Percentiles rank a stretch among this genome's conserved stretches.
phyloP scores from a whole-genome alignment of 345 rosid species.

The Camelina hispida region DNA sequence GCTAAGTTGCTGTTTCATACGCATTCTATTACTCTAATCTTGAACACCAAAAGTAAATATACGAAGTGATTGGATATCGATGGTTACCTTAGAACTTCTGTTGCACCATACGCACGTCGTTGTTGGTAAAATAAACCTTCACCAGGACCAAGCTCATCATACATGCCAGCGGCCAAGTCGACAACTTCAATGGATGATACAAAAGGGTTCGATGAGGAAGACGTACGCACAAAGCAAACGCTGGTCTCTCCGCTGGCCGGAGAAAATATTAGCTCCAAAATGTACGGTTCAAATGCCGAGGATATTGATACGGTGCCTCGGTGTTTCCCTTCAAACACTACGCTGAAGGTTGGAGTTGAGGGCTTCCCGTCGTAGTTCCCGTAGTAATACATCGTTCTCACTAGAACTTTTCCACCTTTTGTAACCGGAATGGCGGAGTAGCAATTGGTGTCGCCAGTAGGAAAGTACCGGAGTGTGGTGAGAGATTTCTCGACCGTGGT shows the following conservation, averaged over 20 bases:
- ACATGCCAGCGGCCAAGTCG: conserved; percentile 25
- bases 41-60: too few relatives aligned
- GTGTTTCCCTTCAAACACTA: conserved; percentile 37
- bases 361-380: conserved; percentile 38
- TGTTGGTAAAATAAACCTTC: conserved; percentile 35
- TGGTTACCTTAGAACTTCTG: neutral
- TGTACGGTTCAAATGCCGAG: neutral
- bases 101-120: conserved; percentile 18
- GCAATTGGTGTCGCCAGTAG: conserved; percentile 38
- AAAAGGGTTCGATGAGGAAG: conserved; percentile 37
- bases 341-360: conserved; percentile 18
- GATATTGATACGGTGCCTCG: conserved; percentile 4
- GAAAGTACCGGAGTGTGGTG: conserved; percentile 38
- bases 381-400: conserved; percentile 39
- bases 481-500: conserved; percentile 8
- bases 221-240: conserved; percentile 38
- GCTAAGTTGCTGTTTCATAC: too few relatives aligned
- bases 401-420: conserved; percentile 29
- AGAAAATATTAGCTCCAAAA: conserved; percentile 30
- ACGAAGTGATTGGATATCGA: neutral
- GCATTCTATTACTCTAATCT: too few relatives aligned
- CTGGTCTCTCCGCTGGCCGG: conserved; percentile 31
- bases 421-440: conserved; percentile 35
- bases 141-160: conserved; percentile 28
- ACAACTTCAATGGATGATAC: conserved; percentile 43